Percentiles rank a stretch among this genome's conserved stretches.
Conservation (phyloP, 2,329 filamentous ascomycete genomes). For the Alternaria metachromatica region DNA sequence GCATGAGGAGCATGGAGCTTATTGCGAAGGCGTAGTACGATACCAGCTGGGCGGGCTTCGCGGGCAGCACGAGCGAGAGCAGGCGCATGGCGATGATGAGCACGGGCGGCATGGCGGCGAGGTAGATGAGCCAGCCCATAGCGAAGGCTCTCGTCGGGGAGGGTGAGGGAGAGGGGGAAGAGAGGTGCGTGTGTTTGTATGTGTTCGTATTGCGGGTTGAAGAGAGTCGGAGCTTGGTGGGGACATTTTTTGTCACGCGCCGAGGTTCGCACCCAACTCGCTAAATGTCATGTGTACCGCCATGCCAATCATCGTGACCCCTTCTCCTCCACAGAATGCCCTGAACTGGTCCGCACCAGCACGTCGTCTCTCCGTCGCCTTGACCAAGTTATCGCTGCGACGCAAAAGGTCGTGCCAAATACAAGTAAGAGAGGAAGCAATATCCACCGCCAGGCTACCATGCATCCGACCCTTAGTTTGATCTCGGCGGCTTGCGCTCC, state of each 20-base stretch:
- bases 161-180: background rate
- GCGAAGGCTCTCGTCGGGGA: conserved; percentile 7
- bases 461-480: conserved; percentile 27
- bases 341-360: conserved; percentile 7
- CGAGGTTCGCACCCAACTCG: conserved; percentile 26
- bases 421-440: conserved; percentile 37
- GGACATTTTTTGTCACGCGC: conserved; percentile 32
- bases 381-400: conserved; percentile 25
- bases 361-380: conserved; percentile 28
- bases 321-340: conserved; percentile 20
- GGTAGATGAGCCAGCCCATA: conserved; percentile 45
- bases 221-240: conserved; percentile 10
- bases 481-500: conserved; percentile 23
- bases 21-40: conserved; percentile 72
- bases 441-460: conserved; percentile 45
- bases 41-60: conserved; percentile 37
- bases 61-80: conserved; percentile 39
- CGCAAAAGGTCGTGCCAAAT: conserved; percentile 27
- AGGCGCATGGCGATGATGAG: conserved; percentile 39
- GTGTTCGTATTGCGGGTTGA: conserved; percentile 1
- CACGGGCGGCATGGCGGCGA: conserved; percentile 33
- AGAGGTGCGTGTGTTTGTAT: background rate
- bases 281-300: conserved; percentile 14
- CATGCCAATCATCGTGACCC: background rate
- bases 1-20: conserved; percentile 49